Evolutionary conservation across 2,329 filamentous ascomycete genomes (phyloP), one percentile per base, ranked within the genome.

Genomic region (Alternaria atra): DNA sequence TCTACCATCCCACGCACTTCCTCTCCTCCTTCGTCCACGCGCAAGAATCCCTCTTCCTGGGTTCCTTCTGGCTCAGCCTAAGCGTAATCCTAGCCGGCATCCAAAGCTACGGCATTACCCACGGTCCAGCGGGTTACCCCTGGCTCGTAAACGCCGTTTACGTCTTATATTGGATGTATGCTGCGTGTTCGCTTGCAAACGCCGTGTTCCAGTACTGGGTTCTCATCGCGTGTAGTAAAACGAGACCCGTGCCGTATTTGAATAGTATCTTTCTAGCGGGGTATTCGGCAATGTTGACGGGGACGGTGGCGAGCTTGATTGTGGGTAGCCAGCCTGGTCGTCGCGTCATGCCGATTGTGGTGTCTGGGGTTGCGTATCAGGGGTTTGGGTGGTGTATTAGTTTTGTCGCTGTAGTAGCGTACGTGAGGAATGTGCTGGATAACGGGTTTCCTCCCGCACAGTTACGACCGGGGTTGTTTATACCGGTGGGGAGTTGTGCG

Each of bases 261-360:
- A 20, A 20, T 20, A 20, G 20, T 0, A 90, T 89, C 87, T 87
- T 92, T 56, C 79, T 92, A 1, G 89, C 89, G 29, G 89, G 72
- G 77, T 92, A 60, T 91, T 91, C 77, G 77, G 85, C 17, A 68
- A 92, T 92, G 90, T 81, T 92, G 2, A 86, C 85, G 0, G 90
- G 90, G 0, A 92, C 89, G 1, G 85, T 92, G 27, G 89, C 89
- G 0, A 84, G 85, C 0, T 83, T 90, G 48, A 87, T 91, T 40
- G 83, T 86, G 2, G 80, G 81, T 1, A 82, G 81, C 0, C 90
- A 92, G 63, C 85, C 87, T 0, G 77, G 83, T 1, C 77, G 81
- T 3, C 75, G 83, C 0, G 84, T 86, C 0, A 72, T 90, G 5
- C 81, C 86, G 1, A 89, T 92, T 58, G 81, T 91, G 60, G 80